phyloP scores from a whole-genome alignment of 2,329 filamentous ascomycete genomes.

The Aspergillus melleus region DNA sequence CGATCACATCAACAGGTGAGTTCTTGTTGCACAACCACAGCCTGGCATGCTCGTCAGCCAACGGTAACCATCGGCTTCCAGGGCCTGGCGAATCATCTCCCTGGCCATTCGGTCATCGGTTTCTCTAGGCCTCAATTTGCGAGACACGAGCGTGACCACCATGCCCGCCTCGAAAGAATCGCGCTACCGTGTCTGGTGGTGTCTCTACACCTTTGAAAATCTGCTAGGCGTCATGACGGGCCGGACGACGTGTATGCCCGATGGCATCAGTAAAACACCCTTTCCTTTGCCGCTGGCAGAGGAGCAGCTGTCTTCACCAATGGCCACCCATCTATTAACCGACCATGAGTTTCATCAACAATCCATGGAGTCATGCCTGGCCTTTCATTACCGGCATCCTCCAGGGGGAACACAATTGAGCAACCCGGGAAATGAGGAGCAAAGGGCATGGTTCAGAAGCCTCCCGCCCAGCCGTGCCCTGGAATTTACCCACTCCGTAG shows the following conservation, averaged over 20 bases:
- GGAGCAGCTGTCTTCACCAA: neutral
- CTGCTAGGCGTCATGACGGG: neutral
- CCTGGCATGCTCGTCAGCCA: neutral
- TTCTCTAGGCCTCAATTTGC: slow-evolving; percentile 42
- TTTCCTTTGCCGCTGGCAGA: neutral
- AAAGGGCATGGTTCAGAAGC: neutral
- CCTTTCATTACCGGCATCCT: neutral
- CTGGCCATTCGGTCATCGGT: slow-evolving; percentile 40
- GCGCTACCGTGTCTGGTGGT: slow-evolving; percentile 44
- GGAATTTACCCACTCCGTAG: neutral
- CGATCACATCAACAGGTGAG: slow-evolving; percentile 42
- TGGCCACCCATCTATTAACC: neutral
- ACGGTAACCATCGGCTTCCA: slow-evolving; percentile 10
- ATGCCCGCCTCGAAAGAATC: slow-evolving; percentile 39
- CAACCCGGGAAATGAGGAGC: neutral
- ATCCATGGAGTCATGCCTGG: neutral
- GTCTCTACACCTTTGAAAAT: slow-evolving; percentile 28
- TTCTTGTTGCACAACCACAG: neutral
- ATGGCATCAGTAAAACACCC: neutral
- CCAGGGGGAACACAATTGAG: neutral
- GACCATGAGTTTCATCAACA: neutral
- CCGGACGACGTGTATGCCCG: neutral
- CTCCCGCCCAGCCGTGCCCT: neutral
- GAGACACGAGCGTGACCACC: slow-evolving; percentile 34
- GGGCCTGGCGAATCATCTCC: slow-evolving; percentile 41